These are phyloP conservation scores for Boletus rubroflammeus DNA, from an alignment of 768 basidiomycete species.

Conservation along the genomic window DNA sequence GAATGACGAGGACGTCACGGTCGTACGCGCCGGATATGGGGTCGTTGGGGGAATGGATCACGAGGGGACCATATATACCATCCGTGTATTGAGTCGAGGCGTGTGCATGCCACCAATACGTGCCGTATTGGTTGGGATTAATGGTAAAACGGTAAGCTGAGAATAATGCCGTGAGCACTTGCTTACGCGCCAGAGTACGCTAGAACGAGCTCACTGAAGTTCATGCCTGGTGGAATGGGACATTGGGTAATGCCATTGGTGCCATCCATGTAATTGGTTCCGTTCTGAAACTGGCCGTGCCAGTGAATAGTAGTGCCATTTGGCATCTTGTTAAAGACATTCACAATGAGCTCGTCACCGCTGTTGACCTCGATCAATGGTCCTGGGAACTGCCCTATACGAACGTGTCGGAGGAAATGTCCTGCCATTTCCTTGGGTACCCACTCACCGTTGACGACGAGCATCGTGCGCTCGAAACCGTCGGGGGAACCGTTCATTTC, in stretches of 20 bases:
- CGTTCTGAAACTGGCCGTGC: conserved; percentile 40
- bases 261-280: conserved; percentile 49
- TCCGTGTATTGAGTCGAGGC: conserved; percentile 43
- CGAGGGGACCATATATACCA: conserved; percentile 45
- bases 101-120: conserved; percentile 49
- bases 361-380: conserved; percentile 35
- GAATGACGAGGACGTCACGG: conserved; percentile 35
- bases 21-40: conserved; percentile 36
- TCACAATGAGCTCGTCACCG: conserved; percentile 33
- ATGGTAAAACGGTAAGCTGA: conserved; percentile 39
- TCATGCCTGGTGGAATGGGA: conserved; percentile 49
- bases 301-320: conserved; percentile 35
- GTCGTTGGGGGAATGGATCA: conserved; percentile 41
- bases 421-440: not conserved
- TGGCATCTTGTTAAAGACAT: conserved; percentile 31
- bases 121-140: conserved; percentile 40
- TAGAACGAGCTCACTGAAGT: conserved; percentile 29
- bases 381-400: conserved; percentile 33
- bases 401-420: conserved; percentile 1
- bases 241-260: conserved; percentile 47
- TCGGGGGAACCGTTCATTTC: conserved; percentile 39
- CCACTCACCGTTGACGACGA: conserved; percentile 44
- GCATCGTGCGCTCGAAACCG: conserved; percentile 39
- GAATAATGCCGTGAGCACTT: not conserved
- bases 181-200: not conserved